Conservation (phyloP, 2,329 filamentous ascomycete genomes). For the Sporothrix pseudoabietina region DNA sequence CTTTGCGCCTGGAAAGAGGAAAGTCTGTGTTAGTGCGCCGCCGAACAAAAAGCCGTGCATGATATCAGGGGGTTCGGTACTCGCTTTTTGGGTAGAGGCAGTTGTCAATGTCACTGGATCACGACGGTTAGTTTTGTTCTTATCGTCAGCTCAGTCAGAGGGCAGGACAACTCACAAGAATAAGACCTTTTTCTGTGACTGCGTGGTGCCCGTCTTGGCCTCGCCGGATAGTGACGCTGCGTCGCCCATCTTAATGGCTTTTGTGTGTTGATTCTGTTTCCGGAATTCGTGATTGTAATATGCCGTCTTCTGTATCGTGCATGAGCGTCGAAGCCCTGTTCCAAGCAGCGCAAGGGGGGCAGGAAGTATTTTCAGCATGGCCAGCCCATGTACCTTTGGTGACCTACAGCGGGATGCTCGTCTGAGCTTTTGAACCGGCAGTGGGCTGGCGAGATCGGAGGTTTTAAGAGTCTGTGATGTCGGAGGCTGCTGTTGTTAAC, state of each 20-base stretch:
- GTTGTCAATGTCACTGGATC: constrained; percentile 94
- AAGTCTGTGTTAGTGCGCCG: not conserved
- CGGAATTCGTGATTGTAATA: not conserved
- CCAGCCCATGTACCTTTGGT: constrained; percentile 33
- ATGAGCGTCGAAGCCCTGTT: constrained; percentile 27
- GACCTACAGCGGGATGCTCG: not conserved
- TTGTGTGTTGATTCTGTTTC: constrained; percentile 19
- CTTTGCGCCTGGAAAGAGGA: constrained; percentile 58
- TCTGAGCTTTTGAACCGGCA: not conserved
- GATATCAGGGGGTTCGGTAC: constrained; percentile 36
- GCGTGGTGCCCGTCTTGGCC: not conserved
- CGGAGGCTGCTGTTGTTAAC: not conserved
- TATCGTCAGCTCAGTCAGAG: not conserved
- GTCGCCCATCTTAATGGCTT: constrained; percentile 26
- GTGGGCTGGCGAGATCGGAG: constrained; percentile 11
- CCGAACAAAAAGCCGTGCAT: not conserved
- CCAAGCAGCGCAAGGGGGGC: not conserved
- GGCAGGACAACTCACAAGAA: constrained; percentile 47
- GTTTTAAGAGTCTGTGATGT: constrained; percentile 6
- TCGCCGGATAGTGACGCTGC: not conserved
- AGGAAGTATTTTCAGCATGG: constrained; percentile 31
- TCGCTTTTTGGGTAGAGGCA: constrained; percentile 89
- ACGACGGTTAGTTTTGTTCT: not conserved
- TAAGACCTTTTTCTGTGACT: constrained; percentile 42
- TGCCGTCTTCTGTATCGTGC: constrained; percentile 6